These are phyloP conservation scores for Corynascus novoguineensis DNA, from an alignment of 495 filamentous ascomycete species.

Conservation along the genomic window DNA sequence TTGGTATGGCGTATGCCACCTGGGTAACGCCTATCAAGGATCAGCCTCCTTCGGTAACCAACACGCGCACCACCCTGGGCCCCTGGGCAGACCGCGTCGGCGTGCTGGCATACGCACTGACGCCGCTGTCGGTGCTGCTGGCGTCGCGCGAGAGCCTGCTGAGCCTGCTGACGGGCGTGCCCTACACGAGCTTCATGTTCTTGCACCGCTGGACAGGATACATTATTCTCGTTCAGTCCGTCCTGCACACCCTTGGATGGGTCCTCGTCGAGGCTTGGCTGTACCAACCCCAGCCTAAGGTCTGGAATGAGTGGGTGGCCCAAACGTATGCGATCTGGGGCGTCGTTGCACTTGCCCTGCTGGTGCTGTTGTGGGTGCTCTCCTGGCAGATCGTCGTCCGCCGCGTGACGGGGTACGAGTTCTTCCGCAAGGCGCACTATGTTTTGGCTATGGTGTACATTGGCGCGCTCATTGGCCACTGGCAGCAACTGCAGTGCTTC, in stretches of 20 bases:
- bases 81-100: constrained; percentile 60
- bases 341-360: constrained; percentile 55
- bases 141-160: constrained; percentile 57
- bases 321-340: constrained; percentile 61
- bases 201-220: constrained; percentile 62
- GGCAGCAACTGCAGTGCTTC: constrained; percentile 56
- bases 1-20: constrained; percentile 52
- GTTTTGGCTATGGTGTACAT: constrained; percentile 60
- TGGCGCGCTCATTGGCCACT: constrained; percentile 64
- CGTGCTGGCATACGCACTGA: constrained; percentile 60
- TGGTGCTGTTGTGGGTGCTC: constrained; percentile 50
- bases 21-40: constrained; percentile 56
- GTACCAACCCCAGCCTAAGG: constrained; percentile 59
- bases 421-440: constrained; percentile 61
- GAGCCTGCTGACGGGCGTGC: constrained; percentile 55
- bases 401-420: constrained; percentile 57
- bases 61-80: constrained; percentile 54
- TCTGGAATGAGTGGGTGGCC: constrained; percentile 46
- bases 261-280: constrained; percentile 53
- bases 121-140: constrained; percentile 56
- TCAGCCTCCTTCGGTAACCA: constrained; percentile 36
- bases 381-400: constrained; percentile 51
- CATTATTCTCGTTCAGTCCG: constrained; percentile 56
- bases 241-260: constrained; percentile 63
- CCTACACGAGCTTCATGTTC: constrained; percentile 66